phyloP scores from a whole-genome alignment of 768 basidiomycete genomes.

The Boletus barrowsii region DNA sequence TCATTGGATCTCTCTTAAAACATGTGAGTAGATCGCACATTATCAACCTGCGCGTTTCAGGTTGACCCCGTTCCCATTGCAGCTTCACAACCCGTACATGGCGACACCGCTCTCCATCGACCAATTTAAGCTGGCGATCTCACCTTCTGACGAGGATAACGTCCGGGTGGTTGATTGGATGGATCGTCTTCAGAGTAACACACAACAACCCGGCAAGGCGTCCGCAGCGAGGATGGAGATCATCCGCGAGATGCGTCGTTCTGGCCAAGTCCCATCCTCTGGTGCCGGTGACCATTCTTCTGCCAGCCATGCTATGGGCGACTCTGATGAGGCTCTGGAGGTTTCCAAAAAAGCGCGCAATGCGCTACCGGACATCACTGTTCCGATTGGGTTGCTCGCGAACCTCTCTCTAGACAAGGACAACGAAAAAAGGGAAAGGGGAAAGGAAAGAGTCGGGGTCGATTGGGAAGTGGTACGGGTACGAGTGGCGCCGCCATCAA shows the following conservation, averaged over 20 bases:
- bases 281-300: not conserved
- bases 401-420: constrained; percentile 63
- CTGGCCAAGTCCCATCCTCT: constrained; percentile 12
- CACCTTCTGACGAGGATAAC: constrained; percentile 70
- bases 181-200: constrained; percentile 60
- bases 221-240: constrained; percentile 28
- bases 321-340: constrained; percentile 39
- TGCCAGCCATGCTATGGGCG: constrained; percentile 12
- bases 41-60: not conserved
- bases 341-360: constrained; percentile 46
- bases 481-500: constrained; percentile 7
- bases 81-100: constrained; percentile 72
- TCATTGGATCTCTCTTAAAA: constrained; percentile 81
- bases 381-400: constrained; percentile 74
- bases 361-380: constrained; percentile 63
- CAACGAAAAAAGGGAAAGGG: constrained; percentile 39
- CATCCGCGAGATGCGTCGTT: constrained; percentile 31
- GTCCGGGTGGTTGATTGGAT: constrained; percentile 74
- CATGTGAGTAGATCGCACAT: constrained; percentile 48
- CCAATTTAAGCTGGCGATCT: constrained; percentile 74
- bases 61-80: not conserved
- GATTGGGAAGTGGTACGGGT: constrained; percentile 22
- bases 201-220: constrained; percentile 46
- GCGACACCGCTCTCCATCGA: constrained; percentile 78
- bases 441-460: constrained; percentile 35